Evolutionary conservation across 768 basidiomycete genomes (phyloP), one percentile per base, ranked within the genome.

Genomic region (Symmetrospora coprosmae): DNA sequence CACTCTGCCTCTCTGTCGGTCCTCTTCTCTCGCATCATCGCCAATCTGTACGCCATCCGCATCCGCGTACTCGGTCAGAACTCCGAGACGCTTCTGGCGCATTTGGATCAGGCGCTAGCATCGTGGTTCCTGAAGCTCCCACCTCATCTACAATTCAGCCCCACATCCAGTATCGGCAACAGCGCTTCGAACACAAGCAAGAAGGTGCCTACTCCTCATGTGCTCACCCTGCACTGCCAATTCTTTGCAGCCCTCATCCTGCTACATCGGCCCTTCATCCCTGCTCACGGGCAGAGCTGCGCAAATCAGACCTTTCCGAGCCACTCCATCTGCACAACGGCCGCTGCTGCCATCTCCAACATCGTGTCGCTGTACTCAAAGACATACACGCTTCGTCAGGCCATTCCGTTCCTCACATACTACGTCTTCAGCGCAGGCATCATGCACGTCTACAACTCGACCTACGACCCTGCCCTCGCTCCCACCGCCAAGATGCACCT

Each of bases 391-490:
- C 60, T 71, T 14, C 65, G 66, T 4, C 69, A 69, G 27, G 65
- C 64, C 30, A 66, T 66, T 0, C 68, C 71, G 1, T 68, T 71
- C 53, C 35, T 72, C 34, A 66, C 66, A 13, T 72, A 69, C 59
- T 69, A 67, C 37, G 58, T 71, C 48, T 72, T 72, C 64, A 66
- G 50, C 37, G 71, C 71, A 8, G 68, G 65, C 41, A 69, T 72
- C 65, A 72, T 72, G 16, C 46, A 66, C 50, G 62, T 67, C 52
- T 68, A 66, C 65, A 68, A 69, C 45, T 63, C 67, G 1, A 52
- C 58, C 5, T 66, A 97, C 49, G 64, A 66, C 31, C 60, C 63
- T 11, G 58, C 61, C 1, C 60, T 66, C 31, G 69, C 69, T 0
- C 50, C 56, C 0, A 64, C 63, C 1, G 67, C 67, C 14, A 66